A percentile compares a stretch with the other conserved stretches of the same genome.
Evolutionary conservation across 1,139 yeast species (phyloP).

Genomic region (Nematodospora anomalae): DNA sequence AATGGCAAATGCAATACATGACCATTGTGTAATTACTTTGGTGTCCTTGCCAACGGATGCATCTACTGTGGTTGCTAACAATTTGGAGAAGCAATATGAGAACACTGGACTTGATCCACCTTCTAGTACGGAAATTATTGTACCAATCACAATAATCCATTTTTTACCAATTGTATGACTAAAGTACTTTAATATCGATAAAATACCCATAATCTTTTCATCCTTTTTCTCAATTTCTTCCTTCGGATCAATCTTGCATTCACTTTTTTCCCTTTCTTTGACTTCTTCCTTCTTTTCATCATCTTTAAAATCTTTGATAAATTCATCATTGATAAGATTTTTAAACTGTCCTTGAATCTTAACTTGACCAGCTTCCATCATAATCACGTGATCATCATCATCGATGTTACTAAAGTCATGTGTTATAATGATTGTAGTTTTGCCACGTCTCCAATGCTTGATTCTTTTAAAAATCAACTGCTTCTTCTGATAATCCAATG

Average conservation of each 20-base stretch:
- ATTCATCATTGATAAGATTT: constrained; percentile 4
- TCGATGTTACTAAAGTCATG: constrained; percentile 68
- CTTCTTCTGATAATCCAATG: constrained; percentile 61
- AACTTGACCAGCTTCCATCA: constrained; percentile 60
- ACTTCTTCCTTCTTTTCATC: constrained; percentile 1
- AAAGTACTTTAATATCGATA: constrained; percentile 37
- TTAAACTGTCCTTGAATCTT: constrained; percentile 16
- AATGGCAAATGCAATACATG: constrained; percentile 58
- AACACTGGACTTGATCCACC: constrained; percentile 75
- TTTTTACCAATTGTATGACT: constrained; percentile 33
- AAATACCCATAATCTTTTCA: constrained; percentile 27
- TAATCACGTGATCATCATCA: constrained; percentile 52
- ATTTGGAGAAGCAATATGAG: constrained; percentile 71
- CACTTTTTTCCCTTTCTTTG: constrained; percentile 2
- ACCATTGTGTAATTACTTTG: constrained; percentile 55
- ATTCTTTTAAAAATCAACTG: constrained; percentile 47
- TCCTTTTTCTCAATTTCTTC: constrained; percentile 5
- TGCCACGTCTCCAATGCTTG: constrained; percentile 60
- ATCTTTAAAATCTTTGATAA: constrained; percentile 5
- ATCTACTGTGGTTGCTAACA: constrained; percentile 57
- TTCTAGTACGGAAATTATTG: constrained; percentile 50
- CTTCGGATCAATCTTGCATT: constrained; percentile 1
- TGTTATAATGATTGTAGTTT: constrained; percentile 77
- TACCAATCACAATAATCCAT: constrained; percentile 47
- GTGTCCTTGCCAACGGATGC: constrained; percentile 30